Percentiles rank a stretch among this genome's conserved stretches.
These are phyloP conservation scores for Penicillium sp. DNA, from an alignment of 2,329 filamentous ascomycete species.

Conservation along the genomic window DNA sequence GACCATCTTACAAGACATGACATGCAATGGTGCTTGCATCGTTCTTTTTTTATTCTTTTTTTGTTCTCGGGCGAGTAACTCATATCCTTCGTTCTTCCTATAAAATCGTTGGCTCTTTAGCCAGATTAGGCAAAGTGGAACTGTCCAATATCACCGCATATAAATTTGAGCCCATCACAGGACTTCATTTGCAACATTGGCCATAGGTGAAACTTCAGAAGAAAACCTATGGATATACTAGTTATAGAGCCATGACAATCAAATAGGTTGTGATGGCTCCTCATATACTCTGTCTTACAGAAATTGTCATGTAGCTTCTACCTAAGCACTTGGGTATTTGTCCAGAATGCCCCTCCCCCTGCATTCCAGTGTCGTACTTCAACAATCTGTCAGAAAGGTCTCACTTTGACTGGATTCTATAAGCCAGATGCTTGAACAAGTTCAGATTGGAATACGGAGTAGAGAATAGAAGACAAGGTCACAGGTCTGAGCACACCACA, in stretches of 20 bases:
- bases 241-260: neutral
- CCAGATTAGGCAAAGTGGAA: neutral
- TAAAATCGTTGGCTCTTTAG: no score
- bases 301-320: neutral
- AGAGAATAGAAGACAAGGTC: neutral
- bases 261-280: neutral
- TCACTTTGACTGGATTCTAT: neutral
- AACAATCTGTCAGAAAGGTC: neutral
- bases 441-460: neutral
- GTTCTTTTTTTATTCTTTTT: neutral
- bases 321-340: neutral
- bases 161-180: neutral
- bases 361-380: neutral
- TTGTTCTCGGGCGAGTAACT: neutral
- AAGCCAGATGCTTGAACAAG: neutral
- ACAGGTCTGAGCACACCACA: neutral
- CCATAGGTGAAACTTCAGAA: no score
- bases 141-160: neutral
- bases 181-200: neutral
- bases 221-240: neutral
- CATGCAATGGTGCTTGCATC: neutral
- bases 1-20: neutral
- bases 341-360: slow-evolving; percentile 13
- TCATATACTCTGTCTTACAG: no score
- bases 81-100: neutral